Evolutionary conservation across 75 land plant species (phyloP), one percentile per base, ranked within the genome.

Genomic region (Cupressus sempervirens): DNA sequence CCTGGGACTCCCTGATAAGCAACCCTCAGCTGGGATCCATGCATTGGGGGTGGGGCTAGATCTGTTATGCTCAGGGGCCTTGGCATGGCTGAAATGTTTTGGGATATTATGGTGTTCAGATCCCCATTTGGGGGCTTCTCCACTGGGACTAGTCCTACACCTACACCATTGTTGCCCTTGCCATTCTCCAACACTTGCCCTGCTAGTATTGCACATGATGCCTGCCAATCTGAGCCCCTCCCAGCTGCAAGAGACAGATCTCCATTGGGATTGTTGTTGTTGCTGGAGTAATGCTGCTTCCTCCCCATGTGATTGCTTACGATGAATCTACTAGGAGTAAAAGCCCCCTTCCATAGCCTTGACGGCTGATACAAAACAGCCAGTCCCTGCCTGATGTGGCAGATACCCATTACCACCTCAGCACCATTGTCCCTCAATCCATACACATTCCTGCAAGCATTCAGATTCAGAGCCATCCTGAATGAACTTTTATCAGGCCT

Each of bases 1-100:
- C 95, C 95, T 0, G 95, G 95, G n/a, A 93, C 90, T 20, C 95
- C 95, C 83, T 93, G 95, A 86, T 93, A 94, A 30, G 96, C 93
- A 34, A 94, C 95, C 5, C 96, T 89, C 35, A 94, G 89, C 52
- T 70, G 83, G 16, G 92, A 88, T 20, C 94, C 94, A 90, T 95
- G 96, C 93, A 90, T 89, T 83, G 96, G 96, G 50, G 96, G 88
- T 46, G 91, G 92, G 0, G 89, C 86, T 35, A 93, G 88, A 86
- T 93, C 72, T 36, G 81, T 43, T 26, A 79, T 86, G 38, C 84
- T 82, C 32, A 68, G 58, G 35, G 75, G 35, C 65, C 53, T 34
- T 14, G 83, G 50, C 81, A 80, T 84, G 62, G 89, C 76, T 88
- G 85, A 29, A n/a, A 79, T 10, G n/a, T 45, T n/a, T 12, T 43